These are phyloP conservation scores for Sugiyamaella qingdaonensis DNA, from an alignment of 805 yeast genomes.

Conservation along the genomic window DNA sequence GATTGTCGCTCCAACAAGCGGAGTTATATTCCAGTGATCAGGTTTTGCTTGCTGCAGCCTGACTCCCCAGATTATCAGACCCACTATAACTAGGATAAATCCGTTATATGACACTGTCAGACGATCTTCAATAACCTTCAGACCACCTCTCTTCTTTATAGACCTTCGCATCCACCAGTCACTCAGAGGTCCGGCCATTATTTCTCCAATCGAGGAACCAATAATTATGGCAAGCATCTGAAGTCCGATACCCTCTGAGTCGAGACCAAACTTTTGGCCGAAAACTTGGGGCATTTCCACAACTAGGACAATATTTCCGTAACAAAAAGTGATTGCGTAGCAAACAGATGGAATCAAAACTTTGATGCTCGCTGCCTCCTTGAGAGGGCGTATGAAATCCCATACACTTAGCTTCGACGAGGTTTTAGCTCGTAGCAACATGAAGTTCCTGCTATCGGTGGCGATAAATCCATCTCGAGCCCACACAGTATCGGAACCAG, in stretches of 20 bases:
- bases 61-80: constrained; percentile 27
- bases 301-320: constrained; percentile 26
- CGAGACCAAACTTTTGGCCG: constrained; percentile 22
- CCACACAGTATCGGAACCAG: constrained; percentile 14
- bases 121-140: constrained; percentile 20
- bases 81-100: constrained; percentile 23
- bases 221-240: constrained; percentile 27
- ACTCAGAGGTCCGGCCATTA: constrained; percentile 27
- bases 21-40: constrained; percentile 26
- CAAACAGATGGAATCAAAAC: constrained; percentile 23
- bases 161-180: constrained; percentile 28
- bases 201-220: constrained; percentile 29
- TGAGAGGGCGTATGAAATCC: constrained; percentile 10
- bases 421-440: constrained; percentile 4
- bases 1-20: constrained; percentile 27
- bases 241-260: constrained; percentile 29
- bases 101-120: constrained; percentile 29
- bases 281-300: constrained; percentile 29
- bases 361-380: not conserved
- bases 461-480: constrained; percentile 6
- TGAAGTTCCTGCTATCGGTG: not conserved
- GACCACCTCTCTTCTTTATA: not conserved
- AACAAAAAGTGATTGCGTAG: constrained; percentile 26
- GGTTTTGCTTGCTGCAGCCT: constrained; percentile 18
- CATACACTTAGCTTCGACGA: not conserved